Evolutionary conservation across 129 eudicot genomes (phyloP).

Genomic region (Oenanthe sinensis): DNA sequence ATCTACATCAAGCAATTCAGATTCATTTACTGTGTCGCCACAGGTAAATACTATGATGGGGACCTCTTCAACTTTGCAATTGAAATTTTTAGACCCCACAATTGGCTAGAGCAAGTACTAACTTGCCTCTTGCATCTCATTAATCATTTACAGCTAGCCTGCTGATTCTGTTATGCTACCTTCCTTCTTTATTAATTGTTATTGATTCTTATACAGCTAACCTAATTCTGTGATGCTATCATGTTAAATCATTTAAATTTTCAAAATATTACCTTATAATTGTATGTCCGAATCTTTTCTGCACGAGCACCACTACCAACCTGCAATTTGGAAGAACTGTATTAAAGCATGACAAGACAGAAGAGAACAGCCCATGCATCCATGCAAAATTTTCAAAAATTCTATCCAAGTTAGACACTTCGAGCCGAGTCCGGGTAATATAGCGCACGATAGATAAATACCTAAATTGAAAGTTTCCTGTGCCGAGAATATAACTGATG

Average conservation of each 20-base stretch:
- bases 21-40: background rate
- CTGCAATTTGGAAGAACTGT: constrained; percentile 29
- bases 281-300: constrained; percentile 95
- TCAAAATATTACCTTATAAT: constrained; percentile 60
- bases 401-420: background rate
- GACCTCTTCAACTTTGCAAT: background rate
- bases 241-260: background rate
- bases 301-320: constrained; percentile 98
- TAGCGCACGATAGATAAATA: background rate
- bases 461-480: background rate
- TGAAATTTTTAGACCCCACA: background rate
- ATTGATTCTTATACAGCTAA: background rate
- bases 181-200: background rate
- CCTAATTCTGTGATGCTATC: background rate
- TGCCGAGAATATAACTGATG: background rate
- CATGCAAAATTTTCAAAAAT: background rate
- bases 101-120: background rate
- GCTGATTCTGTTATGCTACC: no score
- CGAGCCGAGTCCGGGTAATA: background rate
- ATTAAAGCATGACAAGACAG: background rate
- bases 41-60: background rate
- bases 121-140: constrained; percentile 4
- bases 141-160: background rate
- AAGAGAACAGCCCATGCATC: background rate
- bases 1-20: background rate